A percentile compares a stretch with the other conserved stretches of the same genome.
These are phyloP conservation scores for Urtica urens DNA, from an alignment of 306 rosid species.

Conservation along the genomic window DNA sequence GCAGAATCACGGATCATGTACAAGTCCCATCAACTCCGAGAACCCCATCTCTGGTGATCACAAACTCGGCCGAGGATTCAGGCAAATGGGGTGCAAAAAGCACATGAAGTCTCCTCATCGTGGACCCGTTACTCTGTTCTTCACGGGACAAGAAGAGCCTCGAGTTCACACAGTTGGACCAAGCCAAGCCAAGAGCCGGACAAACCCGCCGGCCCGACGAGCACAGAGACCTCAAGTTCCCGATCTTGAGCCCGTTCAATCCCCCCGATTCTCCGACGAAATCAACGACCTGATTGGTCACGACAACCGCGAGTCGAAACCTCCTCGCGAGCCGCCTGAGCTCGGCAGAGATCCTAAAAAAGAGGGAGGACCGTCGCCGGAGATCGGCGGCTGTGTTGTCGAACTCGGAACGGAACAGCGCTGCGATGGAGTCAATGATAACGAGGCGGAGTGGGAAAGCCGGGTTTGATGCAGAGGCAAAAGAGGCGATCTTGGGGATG, in stretches of 20 bases:
- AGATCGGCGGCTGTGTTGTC: slow-evolving; percentile 52
- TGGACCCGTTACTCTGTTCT: slow-evolving; percentile 24
- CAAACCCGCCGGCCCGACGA: slow-evolving; percentile 65
- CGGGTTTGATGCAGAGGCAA: slow-evolving; percentile 10
- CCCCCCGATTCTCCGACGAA: slow-evolving; percentile 31
- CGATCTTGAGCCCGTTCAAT: slow-evolving; percentile 42
- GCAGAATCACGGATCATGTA: too few relatives aligned
- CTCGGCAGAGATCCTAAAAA: slow-evolving; percentile 60
- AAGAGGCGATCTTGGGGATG: slow-evolving; percentile 35
- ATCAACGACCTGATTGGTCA: slow-evolving; percentile 84
- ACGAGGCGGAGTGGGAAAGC: slow-evolving; percentile 42
- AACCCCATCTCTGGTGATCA: slow-evolving; percentile 29
- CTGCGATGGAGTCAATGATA: slow-evolving; percentile 80
- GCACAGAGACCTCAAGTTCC: slow-evolving; percentile 35
- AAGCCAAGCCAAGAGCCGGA: slow-evolving; percentile 72
- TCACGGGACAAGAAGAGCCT: slow-evolving; percentile 59
- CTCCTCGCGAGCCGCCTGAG: slow-evolving; percentile 46
- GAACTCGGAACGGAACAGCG: slow-evolving; percentile 73
- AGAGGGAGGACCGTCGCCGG: slow-evolving; percentile 47
- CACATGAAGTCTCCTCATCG: slow-evolving; percentile 42
- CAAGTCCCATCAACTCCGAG: slow-evolving; percentile 32
- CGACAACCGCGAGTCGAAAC: slow-evolving; percentile 53
- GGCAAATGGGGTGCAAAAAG: slow-evolving; percentile 86
- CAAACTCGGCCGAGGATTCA: slow-evolving; percentile 29
- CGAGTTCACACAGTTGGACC: slow-evolving; percentile 85